These are phyloP conservation scores for Licmophora abbreviata DNA, from an alignment of 108 stramenopile genomes.

Conservation along the genomic window DNA sequence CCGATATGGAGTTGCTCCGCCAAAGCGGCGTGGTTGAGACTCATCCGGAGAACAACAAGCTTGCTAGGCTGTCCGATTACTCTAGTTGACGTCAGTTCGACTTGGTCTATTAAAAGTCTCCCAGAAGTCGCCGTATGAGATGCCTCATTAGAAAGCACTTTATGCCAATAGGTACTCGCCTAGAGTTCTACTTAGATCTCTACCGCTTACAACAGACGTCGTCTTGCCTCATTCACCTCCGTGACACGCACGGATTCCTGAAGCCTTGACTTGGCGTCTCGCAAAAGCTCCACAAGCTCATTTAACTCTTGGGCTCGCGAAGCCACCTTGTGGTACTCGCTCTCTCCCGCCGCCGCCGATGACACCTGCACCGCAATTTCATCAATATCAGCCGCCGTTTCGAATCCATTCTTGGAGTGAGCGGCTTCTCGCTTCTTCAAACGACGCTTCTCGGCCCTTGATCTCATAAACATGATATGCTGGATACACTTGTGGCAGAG, in stretches of 20 bases:
- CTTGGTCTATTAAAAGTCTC: neutral
- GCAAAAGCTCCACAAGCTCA: constrained; percentile 64
- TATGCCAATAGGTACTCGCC: neutral
- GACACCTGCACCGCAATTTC: constrained; percentile 4
- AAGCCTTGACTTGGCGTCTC: constrained; percentile 64
- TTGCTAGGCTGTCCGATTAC: neutral
- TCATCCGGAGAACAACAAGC: neutral
- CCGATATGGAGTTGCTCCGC: neutral
- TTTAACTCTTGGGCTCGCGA: constrained; percentile 49
- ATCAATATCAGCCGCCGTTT: constrained; percentile 9
- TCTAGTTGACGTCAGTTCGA: neutral
- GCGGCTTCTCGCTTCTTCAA: constrained; percentile 44
- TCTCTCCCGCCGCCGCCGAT: constrained; percentile 24
- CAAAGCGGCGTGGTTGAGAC: neutral
- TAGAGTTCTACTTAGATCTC: neutral
- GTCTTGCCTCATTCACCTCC: constrained; percentile 46
- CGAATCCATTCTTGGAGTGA: too few relatives aligned
- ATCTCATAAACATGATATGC: constrained; percentile 31
- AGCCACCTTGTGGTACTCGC: constrained; percentile 59
- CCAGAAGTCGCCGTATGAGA: neutral
- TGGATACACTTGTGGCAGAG: constrained; percentile 70
- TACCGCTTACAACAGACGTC: constrained; percentile 13
- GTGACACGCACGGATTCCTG: constrained; percentile 32
- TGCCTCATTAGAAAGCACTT: neutral
- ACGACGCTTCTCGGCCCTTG: constrained; percentile 61